phyloP scores from a whole-genome alignment of 1,139 yeast species.

The Kodamaea alishanica region DNA sequence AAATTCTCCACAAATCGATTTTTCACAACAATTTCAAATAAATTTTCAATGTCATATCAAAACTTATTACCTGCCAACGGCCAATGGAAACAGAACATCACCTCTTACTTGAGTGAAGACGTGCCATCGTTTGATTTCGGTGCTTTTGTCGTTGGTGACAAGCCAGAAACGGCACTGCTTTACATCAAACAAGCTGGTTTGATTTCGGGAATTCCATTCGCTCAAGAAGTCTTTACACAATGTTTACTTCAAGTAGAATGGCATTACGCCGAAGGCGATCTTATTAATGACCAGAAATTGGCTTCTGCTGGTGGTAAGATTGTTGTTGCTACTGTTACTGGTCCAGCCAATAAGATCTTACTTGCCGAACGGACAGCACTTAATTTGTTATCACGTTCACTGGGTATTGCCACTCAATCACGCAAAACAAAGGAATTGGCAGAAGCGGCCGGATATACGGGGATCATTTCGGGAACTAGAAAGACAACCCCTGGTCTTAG shows the following conservation, averaged over 20 bases:
- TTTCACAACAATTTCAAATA: neutral
- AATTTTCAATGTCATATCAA: conserved; percentile 25
- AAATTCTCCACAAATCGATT: conserved; percentile 1
- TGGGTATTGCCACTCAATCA: conserved; percentile 88
- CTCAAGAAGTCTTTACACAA: conserved; percentile 77
- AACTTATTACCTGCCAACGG: conserved; percentile 72
- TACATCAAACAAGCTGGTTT: conserved; percentile 80
- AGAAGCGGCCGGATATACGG: conserved; percentile 66
- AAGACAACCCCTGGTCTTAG: conserved; percentile 97
- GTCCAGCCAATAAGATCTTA: conserved; percentile 74
- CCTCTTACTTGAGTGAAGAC: conserved; percentile 77
- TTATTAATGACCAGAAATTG: conserved; percentile 42
- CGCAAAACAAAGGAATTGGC: conserved; percentile 58
- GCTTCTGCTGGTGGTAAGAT: conserved; percentile 49
- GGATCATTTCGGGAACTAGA: conserved; percentile 93
- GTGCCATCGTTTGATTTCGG: conserved; percentile 94
- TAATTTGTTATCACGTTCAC: conserved; percentile 74
- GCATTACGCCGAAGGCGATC: conserved; percentile 67
- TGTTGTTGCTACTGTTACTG: conserved; percentile 73
- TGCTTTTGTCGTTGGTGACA: conserved; percentile 88
- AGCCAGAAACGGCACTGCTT: conserved; percentile 65
- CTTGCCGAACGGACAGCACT: conserved; percentile 85
- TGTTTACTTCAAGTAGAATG: conserved; percentile 70
- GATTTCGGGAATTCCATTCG: conserved; percentile 88
- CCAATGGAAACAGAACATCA: conserved; percentile 73